Evolutionary conservation across 208 protist species (phyloP).

Genomic region (Crithidia acanthocephali): DNA sequence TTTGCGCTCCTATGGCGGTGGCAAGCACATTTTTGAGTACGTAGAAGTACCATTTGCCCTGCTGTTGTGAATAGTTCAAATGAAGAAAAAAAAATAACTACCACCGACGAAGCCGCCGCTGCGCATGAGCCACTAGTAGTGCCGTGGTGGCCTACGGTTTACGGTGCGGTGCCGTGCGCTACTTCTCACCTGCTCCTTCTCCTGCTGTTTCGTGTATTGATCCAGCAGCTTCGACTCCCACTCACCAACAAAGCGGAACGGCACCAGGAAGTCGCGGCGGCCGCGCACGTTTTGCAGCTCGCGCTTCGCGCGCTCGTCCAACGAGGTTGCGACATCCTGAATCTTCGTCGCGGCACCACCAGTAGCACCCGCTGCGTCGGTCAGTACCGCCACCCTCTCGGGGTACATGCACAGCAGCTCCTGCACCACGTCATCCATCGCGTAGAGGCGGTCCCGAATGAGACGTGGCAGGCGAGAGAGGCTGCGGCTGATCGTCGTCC

Average conservation of each 20-base stretch:
- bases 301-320: slow-evolving; percentile 17
- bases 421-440: slow-evolving; percentile 60
- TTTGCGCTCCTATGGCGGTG: no score
- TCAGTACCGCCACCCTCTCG: slow-evolving; percentile 75
- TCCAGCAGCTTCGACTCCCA: slow-evolving; percentile 63
- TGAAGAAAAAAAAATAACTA: no score
- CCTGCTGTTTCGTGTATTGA: slow-evolving; percentile 37
- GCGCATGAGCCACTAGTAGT: not conserved
- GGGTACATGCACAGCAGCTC: slow-evolving; percentile 65
- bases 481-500: slow-evolving; percentile 66
- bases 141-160: not conserved
- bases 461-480: slow-evolving; percentile 44
- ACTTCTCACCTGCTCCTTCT: slow-evolving; percentile 22
- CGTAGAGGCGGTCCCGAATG: slow-evolving; percentile 43
- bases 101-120: no score
- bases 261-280: slow-evolving; percentile 53
- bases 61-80: no score
- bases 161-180: not conserved
- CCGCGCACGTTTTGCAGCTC: slow-evolving; percentile 34
- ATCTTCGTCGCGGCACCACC: not conserved
- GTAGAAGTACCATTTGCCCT: no score
- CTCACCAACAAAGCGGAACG: slow-evolving; percentile 85
- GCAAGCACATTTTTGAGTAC: no score
- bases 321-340: not conserved
- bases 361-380: not conserved